phyloP scores from a whole-genome alignment of 2,329 filamentous ascomycete species.

The Magnaporthiopsis poae region DNA sequence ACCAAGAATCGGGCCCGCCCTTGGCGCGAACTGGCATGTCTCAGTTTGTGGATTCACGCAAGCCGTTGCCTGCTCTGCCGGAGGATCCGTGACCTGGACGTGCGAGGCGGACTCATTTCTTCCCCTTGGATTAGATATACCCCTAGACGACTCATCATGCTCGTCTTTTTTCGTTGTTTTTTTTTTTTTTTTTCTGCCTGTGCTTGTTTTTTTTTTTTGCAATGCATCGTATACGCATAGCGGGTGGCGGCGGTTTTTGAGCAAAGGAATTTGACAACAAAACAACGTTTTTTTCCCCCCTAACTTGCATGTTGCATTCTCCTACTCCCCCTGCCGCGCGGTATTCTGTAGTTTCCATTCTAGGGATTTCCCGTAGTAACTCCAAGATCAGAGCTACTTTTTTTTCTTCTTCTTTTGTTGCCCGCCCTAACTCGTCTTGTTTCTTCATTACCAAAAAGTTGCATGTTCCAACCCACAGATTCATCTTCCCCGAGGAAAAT shows the following conservation, averaged over 20 bases:
- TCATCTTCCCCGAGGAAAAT: constrained; percentile 8
- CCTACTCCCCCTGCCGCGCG: no score
- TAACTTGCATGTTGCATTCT: no score
- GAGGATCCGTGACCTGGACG: constrained; percentile 20
- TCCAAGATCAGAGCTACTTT: no score
- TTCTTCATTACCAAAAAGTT: constrained; percentile 1
- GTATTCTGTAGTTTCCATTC: no score
- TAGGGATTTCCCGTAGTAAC: no score
- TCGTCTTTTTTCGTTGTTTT: neutral
- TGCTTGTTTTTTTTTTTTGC: neutral
- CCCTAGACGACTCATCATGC: neutral
- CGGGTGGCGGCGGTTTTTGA: neutral
- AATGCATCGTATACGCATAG: neutral
- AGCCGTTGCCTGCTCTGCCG: constrained; percentile 26
- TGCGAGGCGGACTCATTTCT: neutral
- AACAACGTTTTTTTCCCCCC: no score
- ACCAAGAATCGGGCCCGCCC: constrained; percentile 8
- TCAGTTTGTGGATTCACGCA: constrained; percentile 15
- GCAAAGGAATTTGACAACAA: neutral
- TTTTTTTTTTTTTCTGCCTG: neutral
- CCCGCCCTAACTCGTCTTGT: no score
- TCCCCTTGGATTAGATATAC: neutral
- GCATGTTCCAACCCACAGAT: constrained; percentile 7
- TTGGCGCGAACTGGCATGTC: constrained; percentile 13
- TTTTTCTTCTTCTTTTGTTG: no score